Evolutionary conservation across 441 rosid genomes (phyloP).

Genomic region (Gossypium davidsonii): DNA sequence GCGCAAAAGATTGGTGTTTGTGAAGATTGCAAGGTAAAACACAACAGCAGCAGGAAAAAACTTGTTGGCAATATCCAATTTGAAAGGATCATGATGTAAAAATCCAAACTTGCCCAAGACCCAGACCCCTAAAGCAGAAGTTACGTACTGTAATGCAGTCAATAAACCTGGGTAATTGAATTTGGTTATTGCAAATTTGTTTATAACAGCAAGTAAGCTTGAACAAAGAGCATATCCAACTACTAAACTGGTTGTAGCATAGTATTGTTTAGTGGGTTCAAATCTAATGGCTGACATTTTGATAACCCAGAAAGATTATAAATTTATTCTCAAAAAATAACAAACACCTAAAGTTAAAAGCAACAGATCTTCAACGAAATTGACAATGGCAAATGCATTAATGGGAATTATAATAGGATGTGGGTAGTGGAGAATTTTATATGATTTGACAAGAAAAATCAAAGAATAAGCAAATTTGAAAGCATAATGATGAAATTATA

Average conservation of each 20-base stretch:
- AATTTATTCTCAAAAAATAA: not conserved
- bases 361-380: not conserved
- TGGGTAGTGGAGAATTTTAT: not conserved
- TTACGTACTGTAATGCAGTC: slow-evolving; percentile 81
- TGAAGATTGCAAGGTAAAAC: slow-evolving; percentile 86
- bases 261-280: slow-evolving; percentile 49
- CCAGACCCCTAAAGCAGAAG: slow-evolving; percentile 73
- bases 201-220: slow-evolving; percentile 88
- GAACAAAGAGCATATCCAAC: slow-evolving; percentile 90
- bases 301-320: not conserved
- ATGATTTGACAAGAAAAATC: not conserved
- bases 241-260: slow-evolving; percentile 69
- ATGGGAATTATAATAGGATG: not conserved
- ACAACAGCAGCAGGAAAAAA: slow-evolving; percentile 83
- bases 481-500: not conserved
- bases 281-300: slow-evolving; percentile 46
- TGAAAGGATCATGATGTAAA: slow-evolving; percentile 73
- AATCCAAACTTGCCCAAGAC: slow-evolving; percentile 65
- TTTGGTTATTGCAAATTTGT: slow-evolving; percentile 78
- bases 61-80: slow-evolving; percentile 63
- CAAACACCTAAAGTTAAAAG: not conserved
- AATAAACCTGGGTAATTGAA: slow-evolving; percentile 81
- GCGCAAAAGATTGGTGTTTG: slow-evolving; percentile 86
- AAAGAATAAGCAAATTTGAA: not conserved
- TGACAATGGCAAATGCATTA: not conserved